A percentile compares a stretch with the other conserved stretches of the same genome.
These are phyloP conservation scores for Sarocladium kiliense DNA, from an alignment of 2,329 filamentous ascomycete species.

Conservation along the genomic window DNA sequence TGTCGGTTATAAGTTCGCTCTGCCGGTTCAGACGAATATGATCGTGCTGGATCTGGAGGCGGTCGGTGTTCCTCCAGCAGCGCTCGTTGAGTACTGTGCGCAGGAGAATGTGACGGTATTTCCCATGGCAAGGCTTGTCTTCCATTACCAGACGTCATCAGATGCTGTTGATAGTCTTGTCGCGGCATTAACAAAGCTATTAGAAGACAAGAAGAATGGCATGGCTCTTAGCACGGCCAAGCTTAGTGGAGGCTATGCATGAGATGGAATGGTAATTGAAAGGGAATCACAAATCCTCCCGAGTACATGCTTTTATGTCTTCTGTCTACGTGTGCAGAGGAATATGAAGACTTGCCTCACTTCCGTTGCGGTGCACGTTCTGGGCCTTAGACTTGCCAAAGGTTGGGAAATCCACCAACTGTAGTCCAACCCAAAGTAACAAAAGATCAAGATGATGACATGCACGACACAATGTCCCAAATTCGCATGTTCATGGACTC, in stretches of 20 bases:
- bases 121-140: conserved; percentile 10
- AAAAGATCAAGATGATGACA: too few species aligned
- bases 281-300: too few species aligned
- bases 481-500: too few species aligned
- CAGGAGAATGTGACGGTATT: conserved; percentile 8
- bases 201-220: conserved; percentile 12
- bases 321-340: too few species aligned
- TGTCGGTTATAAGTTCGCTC: conserved; percentile 18
- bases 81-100: conserved; percentile 11
- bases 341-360: too few species aligned
- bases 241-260: neutral
- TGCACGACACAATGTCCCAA: too few species aligned
- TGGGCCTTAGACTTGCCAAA: too few species aligned
- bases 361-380: too few species aligned
- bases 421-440: too few species aligned
- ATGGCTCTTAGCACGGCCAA: neutral
- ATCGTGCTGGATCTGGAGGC: conserved; percentile 18
- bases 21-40: conserved; percentile 23
- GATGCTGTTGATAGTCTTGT: conserved; percentile 6
- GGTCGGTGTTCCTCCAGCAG: conserved; percentile 9
- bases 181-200: conserved; percentile 3
- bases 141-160: conserved; percentile 10
- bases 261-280: too few species aligned
- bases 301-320: too few species aligned
- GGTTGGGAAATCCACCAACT: too few species aligned